Base-by-base conservation (phyloP, 2,329 filamentous ascomycete genomes). In the Trichothecium roseum region DNA sequence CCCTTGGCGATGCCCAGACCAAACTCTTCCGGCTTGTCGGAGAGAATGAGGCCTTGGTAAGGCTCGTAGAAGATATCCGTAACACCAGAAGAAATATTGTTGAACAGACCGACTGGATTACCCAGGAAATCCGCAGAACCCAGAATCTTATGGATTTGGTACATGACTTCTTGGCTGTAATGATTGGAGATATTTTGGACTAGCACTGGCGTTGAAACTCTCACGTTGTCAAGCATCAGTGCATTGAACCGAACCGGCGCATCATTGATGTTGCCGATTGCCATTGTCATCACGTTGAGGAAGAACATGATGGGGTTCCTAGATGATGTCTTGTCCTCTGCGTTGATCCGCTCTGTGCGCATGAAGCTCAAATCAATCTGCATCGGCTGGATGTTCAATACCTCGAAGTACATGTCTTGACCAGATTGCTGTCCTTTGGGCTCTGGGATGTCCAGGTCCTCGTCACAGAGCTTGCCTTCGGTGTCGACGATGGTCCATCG, bases 31-130 rank as follows among this genome's bases (percentile, higher is more conserved):
- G 91, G 93, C 45, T 84, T 78, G 56, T 98, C 91, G 1, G 88
- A 94, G 70, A 94, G 85, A 56, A 98, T 93, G 33, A 98, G 75
- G 16, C 93, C 85, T 64, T 98, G 91, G 62, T 98, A 98, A 27
- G 91, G 91, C 56, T 98, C 93, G 67, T 98, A 98, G 65, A 98
- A 98, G 54, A 98, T 94, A 55, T 95, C 91, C 15, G 85, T 88
- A 36, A 98, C 85, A 48, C 93, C 91, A 31, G 91, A 98, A 49
- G 86, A 94, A 58, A 98, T 84, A 54, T 89, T 98, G 65, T 94
- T 96, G 77, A 98, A 98, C 30, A 98, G 68, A 30, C 91, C 91
- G 13, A 98, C 93, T 0, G 91, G 91, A 49, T 98, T 98, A 27
- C 91, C 91, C 5, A 98, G 69, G 72, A 98, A 96, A 57, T 98